Evolutionary conservation across 2,329 filamentous ascomycete species (phyloP), one percentile per base, ranked within the genome.

Genomic region (Cadophora gregata): DNA sequence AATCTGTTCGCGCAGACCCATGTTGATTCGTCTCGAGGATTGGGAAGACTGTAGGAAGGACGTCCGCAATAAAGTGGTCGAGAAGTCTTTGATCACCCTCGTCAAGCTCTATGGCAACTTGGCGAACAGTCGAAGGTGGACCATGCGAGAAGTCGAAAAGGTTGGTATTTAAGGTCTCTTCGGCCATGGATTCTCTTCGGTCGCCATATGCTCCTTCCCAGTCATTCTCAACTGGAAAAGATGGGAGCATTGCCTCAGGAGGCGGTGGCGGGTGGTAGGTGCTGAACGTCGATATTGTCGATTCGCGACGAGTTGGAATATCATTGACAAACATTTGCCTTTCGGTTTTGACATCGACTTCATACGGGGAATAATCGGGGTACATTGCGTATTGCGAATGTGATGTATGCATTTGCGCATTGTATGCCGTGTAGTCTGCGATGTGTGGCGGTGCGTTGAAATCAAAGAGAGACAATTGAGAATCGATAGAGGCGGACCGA

Each of bases 271-370:
- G 88, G 75, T 93, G 90, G 78, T 89, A 96, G n/a, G 93, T 94
- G 85, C 90, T 97, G 80, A 97, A 97, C 27, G 93, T 97, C 0
- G 94, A 96, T 45, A 93, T 90, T 36, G 93, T 93, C 14, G 93
- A 97, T 80, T 97, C 94, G 72, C 89, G 85, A 67, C 95, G 84
- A 16, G 93, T 91, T 4, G 93, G 93, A 64, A 97, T 86, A 77
- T 97, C 92, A 75, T 97, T 93, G 79, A 97, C 89, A 79, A 92
- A 97, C 83, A 96, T 93, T 74, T 97, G 93, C 71, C 93, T 87
- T 81, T 97, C 95, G 0, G 94, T 97, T 85, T 95, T 97, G 82
- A 98, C 91, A 78, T 97, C 95, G 68, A 97, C 90, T 80, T 97
- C 95, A 78, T 96, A 97, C 0, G 94, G 93, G 24, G 90, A 87